Base-by-base conservation (phyloP, 139 green algal genomes). In the Bryopsis sp. region DNA sequence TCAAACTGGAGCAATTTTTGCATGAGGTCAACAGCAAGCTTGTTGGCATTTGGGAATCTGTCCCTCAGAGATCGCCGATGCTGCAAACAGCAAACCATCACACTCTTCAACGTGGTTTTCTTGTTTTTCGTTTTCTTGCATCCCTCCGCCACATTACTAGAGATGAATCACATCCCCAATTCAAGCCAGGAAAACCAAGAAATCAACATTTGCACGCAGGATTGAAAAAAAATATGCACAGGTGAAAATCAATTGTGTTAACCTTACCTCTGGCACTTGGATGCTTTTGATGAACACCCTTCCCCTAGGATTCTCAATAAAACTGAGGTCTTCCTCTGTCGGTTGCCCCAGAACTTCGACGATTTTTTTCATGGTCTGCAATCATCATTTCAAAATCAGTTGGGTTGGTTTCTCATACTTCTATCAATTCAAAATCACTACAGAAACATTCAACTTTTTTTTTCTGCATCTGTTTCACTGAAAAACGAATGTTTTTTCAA, bases 331-430 rank as follows among this genome's bases (percentile, higher is more conserved):
- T 6, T 89, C 81, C 7, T 97, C 90, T 4, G 68, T 74, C 26
- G 94, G 94, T 7, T 85, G 85, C 32, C 94, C 94, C 60, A 98
- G 81, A 1, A 80, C 86, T 67, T 88, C 79, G 66, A 98, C 83
- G 69, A 97, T 96, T 3, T 95, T 79, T 71, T 91, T 90, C 57
- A 98, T 83, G 82, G 96, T 92, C 68, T 98, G 84, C 38, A 98
- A n/a, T n/a, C n/a, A n/a, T n/a, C n/a, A n/a, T n/a, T n/a, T n/a
- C n/a, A n/a, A n/a, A n/a, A n/a, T n/a, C n/a, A n/a, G n/a, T n/a
- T n/a, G n/a, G n/a, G n/a, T n/a, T n/a, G n/a, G n/a, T n/a, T n/a
- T n/a, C n/a, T n/a, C n/a, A n/a, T n/a, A n/a, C n/a, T n/a, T n/a
- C n/a, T n/a, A n/a, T n/a, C n/a, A n/a, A n/a, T n/a, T n/a, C n/a